Base-by-base conservation (phyloP, 139 green algal species). In the Chlamydomonas sp. region DNA sequence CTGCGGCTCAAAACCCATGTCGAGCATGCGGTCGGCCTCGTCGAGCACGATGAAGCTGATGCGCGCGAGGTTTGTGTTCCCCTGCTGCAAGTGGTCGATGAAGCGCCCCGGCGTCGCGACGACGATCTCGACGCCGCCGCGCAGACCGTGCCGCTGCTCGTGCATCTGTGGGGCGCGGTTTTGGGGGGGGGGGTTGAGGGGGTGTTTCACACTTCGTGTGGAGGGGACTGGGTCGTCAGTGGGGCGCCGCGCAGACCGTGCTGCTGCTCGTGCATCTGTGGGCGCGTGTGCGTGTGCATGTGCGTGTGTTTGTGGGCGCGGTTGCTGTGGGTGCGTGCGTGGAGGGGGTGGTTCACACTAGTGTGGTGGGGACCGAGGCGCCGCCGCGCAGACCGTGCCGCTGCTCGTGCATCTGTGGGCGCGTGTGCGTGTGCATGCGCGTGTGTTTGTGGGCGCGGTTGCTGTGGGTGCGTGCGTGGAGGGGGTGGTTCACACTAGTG, bases 1-100 rank as follows among this genome's bases (percentile, higher is more conserved):
- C 84, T 97, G 91, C 22, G 89, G 89, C 79, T 97, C 91, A 67
- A 97, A 97, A 4, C 91, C 91, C 91, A 97, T 97, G 69, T 97
- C 91, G 39, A 97, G 82, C 91, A 97, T 97, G 49, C 91, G 81
- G 69, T 97, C 91, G n/a, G 91, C 91, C 80, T 97, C 91, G 74
- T 97, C 91, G 59, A 97, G 70, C 62, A 97, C 90, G 26, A 97
- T 79, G 70, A 95, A 97, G 26, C 80, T 82, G 3, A 91, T 75
- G 29, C 89, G 82, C 49, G 67, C 66, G 58, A 96, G 70, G 73
- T 80, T 88, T 35, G 89, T 91, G 78, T 88, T 87, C 60, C 80
- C 72, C 70, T 80, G 76, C 75, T 95, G 85, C 57, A 96, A 69
- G 68, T 95, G 89, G 67, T 96, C 90, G 71, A 94, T 92, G 69